These are phyloP conservation scores for Amanita rubescens DNA, from an alignment of 768 basidiomycete species.

Conservation along the genomic window DNA sequence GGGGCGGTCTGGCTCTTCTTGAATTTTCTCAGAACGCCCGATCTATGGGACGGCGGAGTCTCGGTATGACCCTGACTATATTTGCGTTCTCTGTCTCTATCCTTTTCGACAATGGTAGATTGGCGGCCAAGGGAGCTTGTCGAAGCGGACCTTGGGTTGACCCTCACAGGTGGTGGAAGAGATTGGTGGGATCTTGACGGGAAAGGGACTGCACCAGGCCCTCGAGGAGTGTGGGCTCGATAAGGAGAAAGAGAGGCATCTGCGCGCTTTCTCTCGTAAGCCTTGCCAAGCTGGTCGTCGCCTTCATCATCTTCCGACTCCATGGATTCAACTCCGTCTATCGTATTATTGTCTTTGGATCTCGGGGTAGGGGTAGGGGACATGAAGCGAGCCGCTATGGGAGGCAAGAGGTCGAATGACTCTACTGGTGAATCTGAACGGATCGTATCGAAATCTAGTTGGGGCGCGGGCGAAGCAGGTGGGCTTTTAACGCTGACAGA, in stretches of 20 bases:
- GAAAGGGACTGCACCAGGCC: conserved; percentile 46
- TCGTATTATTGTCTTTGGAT: conserved; percentile 52
- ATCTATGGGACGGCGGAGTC: conserved; percentile 18
- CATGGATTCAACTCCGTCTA: conserved; percentile 57
- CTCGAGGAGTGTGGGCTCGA: conserved; percentile 38
- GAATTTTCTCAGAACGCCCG: conserved; percentile 60
- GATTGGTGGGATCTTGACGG: conserved; percentile 77
- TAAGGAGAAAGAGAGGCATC: conserved; percentile 62
- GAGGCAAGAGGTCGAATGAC: conserved; percentile 67
- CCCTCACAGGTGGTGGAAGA: conserved; percentile 57
- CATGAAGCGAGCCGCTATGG: conserved; percentile 91
- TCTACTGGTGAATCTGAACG: conserved; percentile 64
- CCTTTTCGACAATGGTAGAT: conserved; percentile 41
- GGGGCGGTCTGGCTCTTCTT: conserved; percentile 56
- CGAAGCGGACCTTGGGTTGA: conserved; percentile 47
- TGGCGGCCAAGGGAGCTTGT: conserved; percentile 74
- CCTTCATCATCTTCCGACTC: conserved; percentile 65
- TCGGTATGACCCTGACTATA: conserved; percentile 39
- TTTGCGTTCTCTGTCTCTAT: conserved; percentile 44
- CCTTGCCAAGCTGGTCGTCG: conserved; percentile 44
- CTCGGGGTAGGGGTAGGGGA: conserved; percentile 55
- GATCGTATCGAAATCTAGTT: conserved; percentile 64
- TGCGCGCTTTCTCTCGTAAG: conserved; percentile 26
- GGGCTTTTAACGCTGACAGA: conserved; percentile 40
- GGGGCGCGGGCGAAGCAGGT: conserved; percentile 48